phyloP scores from a whole-genome alignment of 306 rosid genomes.

The Gleditsia sinensis region DNA sequence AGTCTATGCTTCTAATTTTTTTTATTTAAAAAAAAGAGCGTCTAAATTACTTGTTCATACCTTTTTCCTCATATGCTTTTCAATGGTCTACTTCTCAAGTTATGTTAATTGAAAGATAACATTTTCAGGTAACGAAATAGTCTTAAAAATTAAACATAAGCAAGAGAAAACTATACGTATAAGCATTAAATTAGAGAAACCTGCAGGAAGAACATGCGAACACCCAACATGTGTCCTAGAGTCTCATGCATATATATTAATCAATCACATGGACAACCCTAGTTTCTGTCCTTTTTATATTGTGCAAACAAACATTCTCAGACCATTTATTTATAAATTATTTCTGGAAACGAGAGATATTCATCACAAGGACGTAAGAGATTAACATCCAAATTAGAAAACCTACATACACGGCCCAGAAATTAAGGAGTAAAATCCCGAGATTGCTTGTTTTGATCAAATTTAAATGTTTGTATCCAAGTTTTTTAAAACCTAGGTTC shows the following conservation, averaged over 20 bases:
- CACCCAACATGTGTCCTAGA: constrained; percentile 10
- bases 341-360: background rate
- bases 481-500: too few relatives aligned
- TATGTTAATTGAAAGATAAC: too few relatives aligned
- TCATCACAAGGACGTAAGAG: background rate
- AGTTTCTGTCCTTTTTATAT: background rate
- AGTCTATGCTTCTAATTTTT: background rate
- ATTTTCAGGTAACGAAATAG: background rate
- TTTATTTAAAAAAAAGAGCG: background rate
- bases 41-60: background rate
- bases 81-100: background rate
- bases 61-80: background rate
- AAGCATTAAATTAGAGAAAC: constrained; percentile 1
- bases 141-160: background rate
- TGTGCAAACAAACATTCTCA: background rate
- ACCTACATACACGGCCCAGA: too few relatives aligned
- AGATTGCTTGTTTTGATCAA: too few relatives aligned
- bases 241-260: background rate
- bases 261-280: constrained; percentile 33
- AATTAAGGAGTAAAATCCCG: too few relatives aligned
- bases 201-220: background rate
- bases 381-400: background rate
- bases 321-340: constrained; percentile 11
- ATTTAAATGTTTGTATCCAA: too few relatives aligned
- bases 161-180: background rate